Conservation (phyloP, 495 filamentous ascomycete species). For the Neurospora sp. region DNA sequence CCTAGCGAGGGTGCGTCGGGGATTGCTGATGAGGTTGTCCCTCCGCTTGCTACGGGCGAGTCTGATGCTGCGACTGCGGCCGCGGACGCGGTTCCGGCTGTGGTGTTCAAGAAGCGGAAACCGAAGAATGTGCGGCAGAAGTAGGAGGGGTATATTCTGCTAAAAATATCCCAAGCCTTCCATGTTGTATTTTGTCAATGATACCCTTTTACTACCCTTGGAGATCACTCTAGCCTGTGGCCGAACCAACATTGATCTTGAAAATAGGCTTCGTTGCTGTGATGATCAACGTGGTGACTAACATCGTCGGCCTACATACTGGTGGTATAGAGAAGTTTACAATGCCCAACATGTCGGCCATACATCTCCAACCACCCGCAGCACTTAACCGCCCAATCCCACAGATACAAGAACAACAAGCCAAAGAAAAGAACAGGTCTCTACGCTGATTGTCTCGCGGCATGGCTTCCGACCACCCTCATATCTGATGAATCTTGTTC, state of each 20-base stretch:
- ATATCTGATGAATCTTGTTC: not conserved
- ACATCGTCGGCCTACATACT: not conserved
- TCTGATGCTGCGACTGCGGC: not conserved
- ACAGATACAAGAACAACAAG: not conserved
- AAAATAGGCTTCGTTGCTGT: not conserved
- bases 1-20: slow-evolving; percentile 10
- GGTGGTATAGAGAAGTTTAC: not conserved
- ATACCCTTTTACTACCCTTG: slow-evolving; percentile 7
- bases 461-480: not conserved
- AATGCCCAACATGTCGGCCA: not conserved
- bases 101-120: slow-evolving; percentile 90
- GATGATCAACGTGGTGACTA: not conserved
- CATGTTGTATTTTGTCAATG: not conserved
- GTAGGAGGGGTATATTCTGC: slow-evolving; percentile 9
- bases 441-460: not conserved
- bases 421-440: not conserved
- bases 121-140: slow-evolving; percentile 59
- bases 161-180: not conserved
- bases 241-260: not conserved
- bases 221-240: not conserved
- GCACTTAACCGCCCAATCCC: too few relatives aligned
- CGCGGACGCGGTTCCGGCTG: slow-evolving; percentile 11
- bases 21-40: not conserved
- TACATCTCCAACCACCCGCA: too few relatives aligned
- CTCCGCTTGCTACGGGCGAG: not conserved